These are phyloP conservation scores for Leucosporidium scottii DNA, from an alignment of 768 basidiomycete species.

Conservation along the genomic window DNA sequence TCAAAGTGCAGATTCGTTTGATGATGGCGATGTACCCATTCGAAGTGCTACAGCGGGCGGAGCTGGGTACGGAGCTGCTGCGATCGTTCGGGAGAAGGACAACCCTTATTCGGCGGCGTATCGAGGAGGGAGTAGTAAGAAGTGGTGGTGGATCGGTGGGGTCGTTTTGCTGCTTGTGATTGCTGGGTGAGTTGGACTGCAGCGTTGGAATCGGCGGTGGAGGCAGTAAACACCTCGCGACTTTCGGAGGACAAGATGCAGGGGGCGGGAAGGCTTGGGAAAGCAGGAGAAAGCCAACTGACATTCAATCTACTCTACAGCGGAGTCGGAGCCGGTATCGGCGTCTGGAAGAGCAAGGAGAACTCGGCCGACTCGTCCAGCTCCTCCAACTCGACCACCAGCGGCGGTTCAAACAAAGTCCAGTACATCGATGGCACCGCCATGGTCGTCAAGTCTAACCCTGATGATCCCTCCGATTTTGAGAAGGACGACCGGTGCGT, in stretches of 20 bases:
- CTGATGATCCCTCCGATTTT: constrained; percentile 26
- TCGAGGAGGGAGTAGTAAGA: neutral
- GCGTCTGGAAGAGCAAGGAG: constrained; percentile 7
- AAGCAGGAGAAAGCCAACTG: neutral
- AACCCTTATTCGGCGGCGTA: constrained; percentile 23
- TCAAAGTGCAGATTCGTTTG: no score
- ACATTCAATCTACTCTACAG: neutral
- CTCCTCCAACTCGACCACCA: neutral
- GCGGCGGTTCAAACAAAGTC: neutral
- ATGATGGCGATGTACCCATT: no score
- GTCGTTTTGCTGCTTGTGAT: neutral
- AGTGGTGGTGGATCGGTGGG: neutral
- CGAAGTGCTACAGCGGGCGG: neutral
- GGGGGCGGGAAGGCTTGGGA: no score
- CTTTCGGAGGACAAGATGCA: no score
- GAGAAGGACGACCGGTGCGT: constrained; percentile 13
- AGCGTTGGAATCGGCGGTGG: no score
- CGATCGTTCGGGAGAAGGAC: constrained; percentile 4
- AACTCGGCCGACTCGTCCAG: constrained; percentile 7
- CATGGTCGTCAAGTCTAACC: constrained; percentile 25
- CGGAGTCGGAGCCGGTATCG: constrained; percentile 16
- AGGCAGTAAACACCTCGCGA: no score
- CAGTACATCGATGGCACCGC: constrained; percentile 14
- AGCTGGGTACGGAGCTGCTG: neutral
- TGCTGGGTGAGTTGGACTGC: no score